phyloP scores from a whole-genome alignment of 768 basidiomycete genomes.

The Lactarius vividus region DNA sequence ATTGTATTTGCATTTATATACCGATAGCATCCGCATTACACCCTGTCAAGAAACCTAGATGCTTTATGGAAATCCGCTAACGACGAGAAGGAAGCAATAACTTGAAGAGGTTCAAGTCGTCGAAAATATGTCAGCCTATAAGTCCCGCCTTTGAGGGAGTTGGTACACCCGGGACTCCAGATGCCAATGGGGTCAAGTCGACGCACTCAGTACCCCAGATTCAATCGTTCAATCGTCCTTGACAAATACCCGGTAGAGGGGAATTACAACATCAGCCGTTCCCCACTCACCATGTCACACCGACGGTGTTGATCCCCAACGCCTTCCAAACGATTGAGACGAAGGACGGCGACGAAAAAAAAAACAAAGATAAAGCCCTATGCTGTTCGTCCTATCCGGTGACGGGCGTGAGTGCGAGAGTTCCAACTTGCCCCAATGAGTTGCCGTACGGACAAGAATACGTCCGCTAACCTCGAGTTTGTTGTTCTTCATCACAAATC shows the following conservation, averaged over 20 bases:
- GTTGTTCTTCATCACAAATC: conserved; percentile 45
- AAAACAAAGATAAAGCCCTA: conserved; percentile 32
- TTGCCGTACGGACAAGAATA: conserved; percentile 67
- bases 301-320: conserved; percentile 61
- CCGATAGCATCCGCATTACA: background rate
- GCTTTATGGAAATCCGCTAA: conserved; percentile 58
- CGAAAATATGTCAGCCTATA: conserved; percentile 70
- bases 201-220: conserved; percentile 51
- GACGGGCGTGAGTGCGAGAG: conserved; percentile 77
- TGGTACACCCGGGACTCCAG: background rate
- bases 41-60: conserved; percentile 50
- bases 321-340: conserved; percentile 36
- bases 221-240: conserved; percentile 72
- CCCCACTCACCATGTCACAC: conserved; percentile 56
- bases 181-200: background rate
- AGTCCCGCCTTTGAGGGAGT: conserved; percentile 49
- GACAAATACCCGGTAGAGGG: conserved; percentile 12
- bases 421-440: conserved; percentile 49
- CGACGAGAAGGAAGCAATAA: conserved; percentile 54
- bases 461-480: conserved; percentile 73
- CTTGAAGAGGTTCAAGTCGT: conserved; percentile 65
- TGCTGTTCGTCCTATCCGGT: conserved; percentile 54
- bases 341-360: background rate
- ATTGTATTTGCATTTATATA: background rate
- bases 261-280: background rate